A percentile compares a stretch with the other conserved stretches of the same genome.
phyloP scores from a whole-genome alignment of 2,329 filamentous ascomycete species.

The Hymenoscyphus repandus region DNA sequence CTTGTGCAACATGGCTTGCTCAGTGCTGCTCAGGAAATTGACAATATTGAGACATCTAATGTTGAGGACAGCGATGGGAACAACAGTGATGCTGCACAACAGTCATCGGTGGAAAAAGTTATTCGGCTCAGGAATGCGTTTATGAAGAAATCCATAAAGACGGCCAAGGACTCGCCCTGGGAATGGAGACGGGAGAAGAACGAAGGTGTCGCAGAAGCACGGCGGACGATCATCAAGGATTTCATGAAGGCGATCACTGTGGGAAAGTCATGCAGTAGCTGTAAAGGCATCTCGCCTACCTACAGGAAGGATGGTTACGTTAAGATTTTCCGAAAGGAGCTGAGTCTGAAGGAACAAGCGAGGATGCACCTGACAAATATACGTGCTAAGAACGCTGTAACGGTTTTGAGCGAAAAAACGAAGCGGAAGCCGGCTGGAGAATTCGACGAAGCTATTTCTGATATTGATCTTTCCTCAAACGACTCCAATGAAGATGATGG shows the following conservation, averaged over 20 bases:
- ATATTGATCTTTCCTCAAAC: conserved; percentile 50
- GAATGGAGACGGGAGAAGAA: conserved; percentile 58
- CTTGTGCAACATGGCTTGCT: conserved; percentile 81
- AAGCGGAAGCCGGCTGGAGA: conserved; percentile 28
- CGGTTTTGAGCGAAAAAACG: conserved; percentile 35
- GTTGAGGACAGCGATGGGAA: conserved; percentile 13
- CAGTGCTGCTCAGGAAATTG: conserved; percentile 54
- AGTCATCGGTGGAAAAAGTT: conserved; percentile 39
- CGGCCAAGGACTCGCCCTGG: conserved; percentile 40
- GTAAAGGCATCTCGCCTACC: conserved; percentile 66
- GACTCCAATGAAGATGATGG: conserved; percentile 37
- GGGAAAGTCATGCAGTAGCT: conserved; percentile 62
- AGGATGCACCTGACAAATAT: conserved; percentile 69
- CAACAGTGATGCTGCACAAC: conserved; percentile 25
- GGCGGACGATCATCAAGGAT: conserved; percentile 71
- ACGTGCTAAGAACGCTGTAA: conserved; percentile 35
- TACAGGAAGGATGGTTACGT: conserved; percentile 88
- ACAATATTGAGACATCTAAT: conserved; percentile 29
- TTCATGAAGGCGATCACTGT: conserved; percentile 71
- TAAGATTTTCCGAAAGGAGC: conserved; percentile 85
- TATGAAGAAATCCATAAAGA: conserved; percentile 67
- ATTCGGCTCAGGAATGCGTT: conserved; percentile 58
- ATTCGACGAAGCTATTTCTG: conserved; percentile 64
- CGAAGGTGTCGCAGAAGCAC: conserved; percentile 73
- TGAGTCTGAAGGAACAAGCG: conserved; percentile 68